These are phyloP conservation scores for Microbotryum intermedium DNA, from an alignment of 1,284 basidiomycete genomes.

Conservation along the genomic window DNA sequence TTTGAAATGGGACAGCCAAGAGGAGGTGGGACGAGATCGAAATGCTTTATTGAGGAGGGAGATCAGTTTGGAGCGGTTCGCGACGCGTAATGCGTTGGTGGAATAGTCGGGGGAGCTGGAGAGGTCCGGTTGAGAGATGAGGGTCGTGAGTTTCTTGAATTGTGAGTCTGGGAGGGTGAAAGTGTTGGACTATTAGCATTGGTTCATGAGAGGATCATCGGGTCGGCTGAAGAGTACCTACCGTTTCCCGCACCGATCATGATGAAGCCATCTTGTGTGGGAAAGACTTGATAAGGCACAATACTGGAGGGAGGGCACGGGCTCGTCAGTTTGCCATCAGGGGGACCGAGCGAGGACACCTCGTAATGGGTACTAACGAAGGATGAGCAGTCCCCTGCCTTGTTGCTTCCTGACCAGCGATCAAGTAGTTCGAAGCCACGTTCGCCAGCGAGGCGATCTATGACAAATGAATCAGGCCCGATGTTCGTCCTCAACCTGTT, in stretches of 20 bases:
- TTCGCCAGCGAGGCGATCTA: slow-evolving; percentile 86
- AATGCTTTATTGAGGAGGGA: slow-evolving; percentile 59
- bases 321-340: neutral
- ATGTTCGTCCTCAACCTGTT: too few species aligned
- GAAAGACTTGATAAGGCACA: slow-evolving; percentile 85
- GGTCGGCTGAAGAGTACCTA: slow-evolving; percentile 36
- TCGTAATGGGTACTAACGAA: neutral
- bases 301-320: slow-evolving; percentile 40
- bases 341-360: neutral
- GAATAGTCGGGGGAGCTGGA: slow-evolving; percentile 54
- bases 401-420: slow-evolving; percentile 74
- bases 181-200: neutral
- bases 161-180: slow-evolving; percentile 38
- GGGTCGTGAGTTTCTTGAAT: slow-evolving; percentile 55
- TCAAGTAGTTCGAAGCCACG: slow-evolving; percentile 87
- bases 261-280: slow-evolving; percentile 76
- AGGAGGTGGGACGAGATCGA: slow-evolving; percentile 50
- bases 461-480: neutral
- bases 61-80: slow-evolving; percentile 65
- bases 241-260: slow-evolving; percentile 93
- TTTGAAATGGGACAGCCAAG: slow-evolving; percentile 65
- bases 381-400: slow-evolving; percentile 83
- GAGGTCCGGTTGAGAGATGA: slow-evolving; percentile 54
- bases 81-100: slow-evolving; percentile 66
- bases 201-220: too few species aligned